Conservation (phyloP, 495 filamentous ascomycete species). For the Neurospora sp. region DNA sequence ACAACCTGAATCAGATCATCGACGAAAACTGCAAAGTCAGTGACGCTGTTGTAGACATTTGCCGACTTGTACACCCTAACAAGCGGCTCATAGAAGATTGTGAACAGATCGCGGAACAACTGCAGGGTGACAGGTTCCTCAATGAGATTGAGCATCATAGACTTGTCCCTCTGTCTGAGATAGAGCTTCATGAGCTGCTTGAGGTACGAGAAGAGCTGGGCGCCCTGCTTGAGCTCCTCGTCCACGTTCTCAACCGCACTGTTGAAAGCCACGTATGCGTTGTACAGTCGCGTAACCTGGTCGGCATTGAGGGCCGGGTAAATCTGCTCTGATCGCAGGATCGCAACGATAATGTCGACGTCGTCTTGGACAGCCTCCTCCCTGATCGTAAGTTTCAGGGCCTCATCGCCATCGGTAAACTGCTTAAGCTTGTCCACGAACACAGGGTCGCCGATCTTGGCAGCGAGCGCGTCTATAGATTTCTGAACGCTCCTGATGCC, state of each 20-base stretch:
- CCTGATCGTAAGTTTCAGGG: conserved; percentile 61
- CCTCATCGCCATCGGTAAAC: conserved; percentile 66
- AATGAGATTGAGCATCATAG: conserved; percentile 92
- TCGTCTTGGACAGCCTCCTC: conserved; percentile 58
- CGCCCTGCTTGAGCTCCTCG: conserved; percentile 76
- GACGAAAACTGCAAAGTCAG: conserved; percentile 86
- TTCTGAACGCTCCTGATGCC: conserved; percentile 77
- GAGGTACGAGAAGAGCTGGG: conserved; percentile 82
- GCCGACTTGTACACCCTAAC: conserved; percentile 97
- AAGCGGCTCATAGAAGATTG: conserved; percentile 96
- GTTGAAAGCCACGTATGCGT: conserved; percentile 96
- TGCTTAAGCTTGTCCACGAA: conserved; percentile 74
- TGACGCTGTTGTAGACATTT: conserved; percentile 94
- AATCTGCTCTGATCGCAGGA: conserved; percentile 66
- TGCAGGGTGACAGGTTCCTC: conserved; percentile 91
- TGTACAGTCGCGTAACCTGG: conserved; percentile 77
- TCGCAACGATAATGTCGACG: conserved; percentile 73
- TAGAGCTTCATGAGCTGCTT: conserved; percentile 93
- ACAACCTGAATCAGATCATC: conserved; percentile 87
- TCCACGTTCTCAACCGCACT: conserved; percentile 87
- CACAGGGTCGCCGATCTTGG: conserved; percentile 66
- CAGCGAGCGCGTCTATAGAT: conserved; percentile 63
- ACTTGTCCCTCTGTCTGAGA: conserved; percentile 86
- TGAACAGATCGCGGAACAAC: conserved; percentile 91
- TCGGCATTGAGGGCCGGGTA: conserved; percentile 55